Evolutionary conservation across 805 yeast species (phyloP), one percentile per base, ranked within the genome.

Genomic region (Wickerhamiella azyma): DNA sequence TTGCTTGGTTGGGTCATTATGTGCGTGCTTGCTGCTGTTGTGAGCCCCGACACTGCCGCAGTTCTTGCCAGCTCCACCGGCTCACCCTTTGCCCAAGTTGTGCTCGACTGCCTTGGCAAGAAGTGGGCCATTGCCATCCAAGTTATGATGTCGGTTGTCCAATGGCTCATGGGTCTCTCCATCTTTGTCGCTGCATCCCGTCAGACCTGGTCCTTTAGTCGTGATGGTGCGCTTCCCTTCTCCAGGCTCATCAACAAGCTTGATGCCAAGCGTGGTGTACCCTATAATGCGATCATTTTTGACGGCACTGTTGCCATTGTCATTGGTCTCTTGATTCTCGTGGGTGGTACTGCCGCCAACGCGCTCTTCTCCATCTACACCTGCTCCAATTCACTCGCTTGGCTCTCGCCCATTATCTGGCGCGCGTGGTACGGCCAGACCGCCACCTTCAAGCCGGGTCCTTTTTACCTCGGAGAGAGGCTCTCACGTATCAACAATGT

Each of bases 201-300:
- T 60, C 85, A 79, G 59, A 69, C 77, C 42, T 80, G 81, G 77
- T 85, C 85, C 1, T 77, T 79, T 60, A 77, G 84, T 36, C 73
- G 89, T 64, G 89, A 81, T 59, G 77, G 79, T 54, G 86, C 85
- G 13, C 67, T 81, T 47, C 88, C 88, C 8, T 65, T 77, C 51
- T 69, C 79, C 11, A 61, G 67, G 37, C 66, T 66, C 55, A 69
- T 81, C 50, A 75, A 77, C 52, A 71, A 65, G 38, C 82, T 81
- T 38, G 66, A 80, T 55, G 67, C 70, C 48, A 69, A 59, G 48
- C 62, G 73, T 32, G 66, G 71, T n/a, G 81, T 77, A 26, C 89
- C 92, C 13, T 60, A 78, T 24, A 69, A 78, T 53, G 85, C 88
- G 1, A 72, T 79, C 37, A 58, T 69, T 19, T 74, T 75, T 54